Evolutionary conservation across 1,284 basidiomycete species (phyloP).

Genomic region (Ganoderma resinaceum): DNA sequence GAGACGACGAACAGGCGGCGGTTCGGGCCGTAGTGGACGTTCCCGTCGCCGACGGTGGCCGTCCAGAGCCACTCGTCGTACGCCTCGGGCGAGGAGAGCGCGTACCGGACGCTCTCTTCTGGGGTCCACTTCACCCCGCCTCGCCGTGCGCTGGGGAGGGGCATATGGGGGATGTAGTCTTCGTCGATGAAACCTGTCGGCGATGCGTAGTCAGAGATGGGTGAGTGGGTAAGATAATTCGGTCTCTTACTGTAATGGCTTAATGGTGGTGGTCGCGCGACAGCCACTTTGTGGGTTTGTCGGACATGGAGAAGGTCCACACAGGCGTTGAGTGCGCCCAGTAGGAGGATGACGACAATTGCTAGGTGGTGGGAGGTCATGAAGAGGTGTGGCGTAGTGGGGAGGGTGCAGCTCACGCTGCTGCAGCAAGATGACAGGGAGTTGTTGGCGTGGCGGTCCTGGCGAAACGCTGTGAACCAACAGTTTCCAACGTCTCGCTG

Average conservation of each 20-base stretch:
- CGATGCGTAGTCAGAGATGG: not conserved
- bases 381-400: not conserved
- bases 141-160: conserved; percentile 24
- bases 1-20: conserved; percentile 33
- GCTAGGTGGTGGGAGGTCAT: conserved; percentile 23
- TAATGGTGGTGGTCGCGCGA: conserved; percentile 21
- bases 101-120: conserved; percentile 32
- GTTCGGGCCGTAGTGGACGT: conserved; percentile 32
- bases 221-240: not conserved
- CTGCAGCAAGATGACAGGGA: not conserved
- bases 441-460: not conserved
- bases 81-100: conserved; percentile 22
- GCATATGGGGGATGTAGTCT: conserved; percentile 30
- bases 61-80: conserved; percentile 33
- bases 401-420: not conserved
- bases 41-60: conserved; percentile 32
- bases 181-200: conserved; percentile 27
- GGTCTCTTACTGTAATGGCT: conserved; percentile 23
- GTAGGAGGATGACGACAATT: conserved; percentile 10
- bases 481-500: not conserved
- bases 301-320: conserved; percentile 24
- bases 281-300: conserved; percentile 16
- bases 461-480: not conserved
- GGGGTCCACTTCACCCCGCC: conserved; percentile 21
- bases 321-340: conserved; percentile 22